A percentile compares a stretch with the other conserved stretches of the same genome.
Conservation (phyloP, 805 yeast species). For the Saturnispora gosingensis region DNA sequence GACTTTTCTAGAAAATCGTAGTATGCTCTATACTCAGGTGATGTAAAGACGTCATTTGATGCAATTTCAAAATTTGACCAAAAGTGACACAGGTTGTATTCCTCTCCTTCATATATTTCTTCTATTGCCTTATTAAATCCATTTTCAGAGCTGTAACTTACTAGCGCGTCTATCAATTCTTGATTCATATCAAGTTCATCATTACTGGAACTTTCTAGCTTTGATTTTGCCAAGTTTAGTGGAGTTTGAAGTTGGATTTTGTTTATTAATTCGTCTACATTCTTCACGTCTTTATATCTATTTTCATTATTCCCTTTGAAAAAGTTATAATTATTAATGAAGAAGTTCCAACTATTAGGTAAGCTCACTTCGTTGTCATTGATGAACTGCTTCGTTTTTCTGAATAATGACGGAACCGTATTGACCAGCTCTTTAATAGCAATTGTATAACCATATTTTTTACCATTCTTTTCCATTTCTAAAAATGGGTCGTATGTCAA, state of each 20-base stretch:
- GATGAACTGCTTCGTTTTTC: slow-evolving; percentile 60
- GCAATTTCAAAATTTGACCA: slow-evolving; percentile 96
- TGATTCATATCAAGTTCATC: slow-evolving; percentile 17
- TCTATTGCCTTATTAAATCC: slow-evolving; percentile 29
- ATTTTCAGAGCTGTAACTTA: slow-evolving; percentile 29
- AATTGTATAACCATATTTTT: slow-evolving; percentile 80
- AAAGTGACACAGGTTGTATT: slow-evolving; percentile 75
- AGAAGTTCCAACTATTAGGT: slow-evolving; percentile 63
- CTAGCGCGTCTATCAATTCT: slow-evolving; percentile 29
- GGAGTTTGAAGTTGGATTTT: slow-evolving; percentile 21
- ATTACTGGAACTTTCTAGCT: background rate
- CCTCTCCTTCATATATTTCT: slow-evolving; percentile 57
- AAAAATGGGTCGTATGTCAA: slow-evolving; percentile 83
- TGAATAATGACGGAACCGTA: slow-evolving; percentile 75
- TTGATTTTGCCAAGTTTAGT: slow-evolving; percentile 17
- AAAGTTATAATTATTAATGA: slow-evolving; percentile 35
- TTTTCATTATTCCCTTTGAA: slow-evolving; percentile 27
- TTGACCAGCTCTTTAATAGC: slow-evolving; percentile 67
- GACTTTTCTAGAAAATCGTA: slow-evolving; percentile 58
- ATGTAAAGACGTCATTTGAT: slow-evolving; percentile 61
- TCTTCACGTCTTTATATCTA: slow-evolving; percentile 21
- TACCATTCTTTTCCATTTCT: slow-evolving; percentile 61
- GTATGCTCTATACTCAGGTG: slow-evolving; percentile 54
- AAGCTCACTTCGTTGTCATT: slow-evolving; percentile 37
- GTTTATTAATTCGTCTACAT: slow-evolving; percentile 20